phyloP scores from a whole-genome alignment of 2,329 filamentous ascomycete genomes.

The Claviceps sp. region DNA sequence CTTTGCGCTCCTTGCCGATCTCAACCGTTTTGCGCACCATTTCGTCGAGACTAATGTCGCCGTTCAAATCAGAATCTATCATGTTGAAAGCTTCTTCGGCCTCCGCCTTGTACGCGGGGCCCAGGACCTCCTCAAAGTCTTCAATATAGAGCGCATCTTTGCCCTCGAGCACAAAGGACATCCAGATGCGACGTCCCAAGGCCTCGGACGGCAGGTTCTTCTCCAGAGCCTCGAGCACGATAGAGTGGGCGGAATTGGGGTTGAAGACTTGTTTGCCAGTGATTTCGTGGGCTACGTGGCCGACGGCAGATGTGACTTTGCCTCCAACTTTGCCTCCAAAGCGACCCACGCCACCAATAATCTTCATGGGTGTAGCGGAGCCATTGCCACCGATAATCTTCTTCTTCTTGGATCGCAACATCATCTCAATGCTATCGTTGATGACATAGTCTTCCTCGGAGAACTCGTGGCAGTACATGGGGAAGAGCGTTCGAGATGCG shows the following conservation, averaged over 20 bases:
- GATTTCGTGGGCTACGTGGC: slow-evolving; percentile 86
- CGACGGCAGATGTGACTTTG: slow-evolving; percentile 86
- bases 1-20: slow-evolving; percentile 73
- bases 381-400: slow-evolving; percentile 32
- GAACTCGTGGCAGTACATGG: slow-evolving; percentile 85
- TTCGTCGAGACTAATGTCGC: slow-evolving; percentile 88
- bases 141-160: slow-evolving; percentile 65
- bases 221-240: slow-evolving; percentile 81
- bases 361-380: slow-evolving; percentile 60
- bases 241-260: slow-evolving; percentile 74
- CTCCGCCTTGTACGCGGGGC: slow-evolving; percentile 55
- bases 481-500: slow-evolving; percentile 76
- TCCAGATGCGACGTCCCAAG: slow-evolving; percentile 90
- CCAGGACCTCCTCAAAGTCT: slow-evolving; percentile 80
- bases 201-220: slow-evolving; percentile 75
- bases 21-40: slow-evolving; percentile 83
- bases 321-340: slow-evolving; percentile 90
- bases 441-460: slow-evolving; percentile 85
- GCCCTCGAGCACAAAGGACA: slow-evolving; percentile 92
- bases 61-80: slow-evolving; percentile 79
- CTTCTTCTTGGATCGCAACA: slow-evolving; percentile 42
- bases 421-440: slow-evolving; percentile 65
- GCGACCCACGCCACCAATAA: slow-evolving; percentile 66
- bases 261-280: slow-evolving; percentile 95
- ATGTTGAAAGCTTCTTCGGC: slow-evolving; percentile 74